Evolutionary conservation across 75 land plant genomes (phyloP).

Genomic region (Cupressus sempervirens): DNA sequence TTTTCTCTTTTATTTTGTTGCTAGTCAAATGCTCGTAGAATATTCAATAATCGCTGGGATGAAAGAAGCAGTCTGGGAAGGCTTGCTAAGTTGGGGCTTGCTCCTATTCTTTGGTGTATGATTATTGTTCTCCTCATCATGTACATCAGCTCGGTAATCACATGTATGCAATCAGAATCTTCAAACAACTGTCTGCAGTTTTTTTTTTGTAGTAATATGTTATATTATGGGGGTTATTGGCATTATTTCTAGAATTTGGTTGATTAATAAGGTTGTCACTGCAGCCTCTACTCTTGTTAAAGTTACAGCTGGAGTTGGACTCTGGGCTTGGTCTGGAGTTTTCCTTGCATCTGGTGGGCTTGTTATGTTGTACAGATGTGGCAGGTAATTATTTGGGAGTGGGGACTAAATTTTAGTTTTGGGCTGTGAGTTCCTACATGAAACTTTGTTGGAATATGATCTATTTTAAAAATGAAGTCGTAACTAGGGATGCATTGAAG

Average conservation of each 20-base stretch:
- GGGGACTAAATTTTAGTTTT: background rate
- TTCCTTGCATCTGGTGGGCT: slow-evolving; percentile 59
- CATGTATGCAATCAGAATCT: slow-evolving; percentile 46
- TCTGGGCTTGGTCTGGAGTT: slow-evolving; percentile 82
- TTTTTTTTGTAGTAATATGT: background rate
- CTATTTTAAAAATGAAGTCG: background rate
- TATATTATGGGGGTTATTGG: background rate
- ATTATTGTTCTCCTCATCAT: slow-evolving; percentile 57
- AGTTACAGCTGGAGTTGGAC: slow-evolving; percentile 66
- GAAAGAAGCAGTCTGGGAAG: slow-evolving; percentile 54
- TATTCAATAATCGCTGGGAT: slow-evolving; percentile 86
- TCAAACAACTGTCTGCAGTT: background rate
- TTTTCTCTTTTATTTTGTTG: slow-evolving; percentile 9
- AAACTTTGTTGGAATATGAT: background rate
- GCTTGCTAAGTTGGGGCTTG: slow-evolving; percentile 89
- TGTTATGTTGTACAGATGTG: slow-evolving; percentile 64
- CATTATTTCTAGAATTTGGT: background rate
- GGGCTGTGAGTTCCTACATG: background rate
- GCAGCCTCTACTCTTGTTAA: slow-evolving; percentile 56
- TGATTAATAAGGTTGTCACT: slow-evolving; percentile 13
- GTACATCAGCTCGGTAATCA: slow-evolving; percentile 72
- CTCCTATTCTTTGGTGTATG: slow-evolving; percentile 77
- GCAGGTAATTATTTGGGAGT: slow-evolving; percentile 51
- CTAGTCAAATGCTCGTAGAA: slow-evolving; percentile 89
- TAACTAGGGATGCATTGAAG: background rate